Evolutionary conservation across 2,329 filamentous ascomycete genomes (phyloP).

Genomic region (Chalaropsis thielavioides): DNA sequence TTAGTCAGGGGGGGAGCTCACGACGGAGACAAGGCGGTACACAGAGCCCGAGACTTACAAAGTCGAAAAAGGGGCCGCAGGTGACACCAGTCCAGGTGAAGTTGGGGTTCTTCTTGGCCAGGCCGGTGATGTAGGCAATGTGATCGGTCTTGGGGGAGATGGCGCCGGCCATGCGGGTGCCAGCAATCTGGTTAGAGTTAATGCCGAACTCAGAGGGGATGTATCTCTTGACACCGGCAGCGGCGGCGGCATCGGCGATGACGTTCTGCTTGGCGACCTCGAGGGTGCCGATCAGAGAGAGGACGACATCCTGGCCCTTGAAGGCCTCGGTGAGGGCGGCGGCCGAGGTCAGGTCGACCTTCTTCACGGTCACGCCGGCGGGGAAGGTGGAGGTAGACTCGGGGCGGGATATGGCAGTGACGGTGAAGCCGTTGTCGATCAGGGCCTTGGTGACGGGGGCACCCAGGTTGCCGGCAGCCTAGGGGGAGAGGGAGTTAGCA

Average conservation of each 20-base stretch:
- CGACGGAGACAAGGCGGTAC: conserved; percentile 22
- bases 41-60: conserved; percentile 24
- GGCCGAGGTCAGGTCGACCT: conserved; percentile 34
- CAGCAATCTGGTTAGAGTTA: conserved; percentile 21
- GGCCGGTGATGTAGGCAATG: conserved; percentile 29
- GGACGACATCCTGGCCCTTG: conserved; percentile 41
- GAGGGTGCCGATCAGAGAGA: conserved; percentile 27
- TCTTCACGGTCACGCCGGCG: conserved; percentile 29
- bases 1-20: conserved; percentile 21
- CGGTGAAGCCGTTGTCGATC: conserved; percentile 30
- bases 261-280: conserved; percentile 28
- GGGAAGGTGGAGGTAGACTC: conserved; percentile 27
- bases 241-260: conserved; percentile 43
- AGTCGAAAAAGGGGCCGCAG: conserved; percentile 34
- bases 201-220: conserved; percentile 44
- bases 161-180: conserved; percentile 28
- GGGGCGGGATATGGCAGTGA: conserved; percentile 41
- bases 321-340: conserved; percentile 37
- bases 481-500: background rate
- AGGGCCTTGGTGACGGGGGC: conserved; percentile 27
- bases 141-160: conserved; percentile 35
- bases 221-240: conserved; percentile 46
- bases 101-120: conserved; percentile 25
- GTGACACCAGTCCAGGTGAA: conserved; percentile 37
- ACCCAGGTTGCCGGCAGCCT: conserved; percentile 29